These are phyloP conservation scores for Aspergillus haitiensis DNA, from an alignment of 495 filamentous ascomycete genomes.

Conservation along the genomic window DNA sequence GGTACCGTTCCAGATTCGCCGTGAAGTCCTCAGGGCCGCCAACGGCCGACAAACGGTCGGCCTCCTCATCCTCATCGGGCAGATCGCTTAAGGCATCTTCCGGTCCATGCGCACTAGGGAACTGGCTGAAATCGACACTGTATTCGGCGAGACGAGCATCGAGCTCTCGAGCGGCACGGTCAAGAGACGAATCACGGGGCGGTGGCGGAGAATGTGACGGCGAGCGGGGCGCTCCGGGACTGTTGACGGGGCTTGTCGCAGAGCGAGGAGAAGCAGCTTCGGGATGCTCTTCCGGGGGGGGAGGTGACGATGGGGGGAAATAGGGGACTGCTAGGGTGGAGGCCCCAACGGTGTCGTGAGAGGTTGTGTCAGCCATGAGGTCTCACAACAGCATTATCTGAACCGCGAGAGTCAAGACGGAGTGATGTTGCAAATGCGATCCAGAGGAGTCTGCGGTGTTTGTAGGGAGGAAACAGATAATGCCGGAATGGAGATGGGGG, in stretches of 20 bases:
- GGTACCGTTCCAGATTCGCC: constrained; percentile 49
- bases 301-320: constrained; percentile 43
- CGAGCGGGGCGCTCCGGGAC: constrained; percentile 23
- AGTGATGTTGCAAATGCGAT: neutral
- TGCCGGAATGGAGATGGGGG: neutral
- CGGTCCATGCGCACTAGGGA: constrained; percentile 41
- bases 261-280: constrained; percentile 27
- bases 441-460: neutral
- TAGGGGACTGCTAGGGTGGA: constrained; percentile 45
- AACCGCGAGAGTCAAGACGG: neutral
- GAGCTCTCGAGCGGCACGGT: constrained; percentile 35
- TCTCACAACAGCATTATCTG: constrained; percentile 12
- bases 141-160: constrained; percentile 50
- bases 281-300: constrained; percentile 22
- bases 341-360: constrained; percentile 48
- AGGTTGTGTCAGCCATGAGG: constrained; percentile 44
- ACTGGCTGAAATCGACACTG: constrained; percentile 47
- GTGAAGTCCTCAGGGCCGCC: constrained; percentile 57
- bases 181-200: constrained; percentile 28
- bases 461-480: neutral
- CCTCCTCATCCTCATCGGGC: constrained; percentile 31
- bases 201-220: constrained; percentile 24
- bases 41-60: constrained; percentile 45
- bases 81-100: constrained; percentile 36
- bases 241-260: constrained; percentile 29